Conservation (phyloP, 305 asterid genomes). For the Withania somnifera region DNA sequence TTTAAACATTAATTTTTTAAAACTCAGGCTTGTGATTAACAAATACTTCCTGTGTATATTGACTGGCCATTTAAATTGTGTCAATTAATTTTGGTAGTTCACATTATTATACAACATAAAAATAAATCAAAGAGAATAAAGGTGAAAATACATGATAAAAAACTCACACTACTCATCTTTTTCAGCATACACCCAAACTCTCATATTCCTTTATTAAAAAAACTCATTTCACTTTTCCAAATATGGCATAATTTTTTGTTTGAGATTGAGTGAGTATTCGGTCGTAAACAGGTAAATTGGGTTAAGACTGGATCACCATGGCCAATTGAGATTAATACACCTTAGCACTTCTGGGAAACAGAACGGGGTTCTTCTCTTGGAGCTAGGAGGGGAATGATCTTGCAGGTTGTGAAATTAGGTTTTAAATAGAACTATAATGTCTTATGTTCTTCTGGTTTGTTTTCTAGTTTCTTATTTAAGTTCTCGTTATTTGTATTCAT, state of each 20-base stretch:
- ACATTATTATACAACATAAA: no score
- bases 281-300: neutral
- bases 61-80: no score
- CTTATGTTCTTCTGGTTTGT: neutral
- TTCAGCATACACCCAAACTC: no score
- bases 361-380: neutral
- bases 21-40: no score
- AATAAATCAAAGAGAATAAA: no score
- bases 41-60: no score
- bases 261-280: neutral
- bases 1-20: no score
- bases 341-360: neutral
- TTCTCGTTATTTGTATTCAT: neutral
- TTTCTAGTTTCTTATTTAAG: neutral
- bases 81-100: no score
- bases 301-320: neutral
- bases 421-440: neutral
- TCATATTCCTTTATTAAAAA: no score
- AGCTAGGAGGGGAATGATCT: neutral
- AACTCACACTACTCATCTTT: no score
- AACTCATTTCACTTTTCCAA: no score
- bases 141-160: no score
- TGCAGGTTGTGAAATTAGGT: neutral
- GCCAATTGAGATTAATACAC: neutral
- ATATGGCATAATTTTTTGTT: neutral